Percentiles rank a stretch among this genome's conserved stretches.
Conservation (phyloP, 192 early-diverging fungal species). For the Obelidium mucronatum region DNA sequence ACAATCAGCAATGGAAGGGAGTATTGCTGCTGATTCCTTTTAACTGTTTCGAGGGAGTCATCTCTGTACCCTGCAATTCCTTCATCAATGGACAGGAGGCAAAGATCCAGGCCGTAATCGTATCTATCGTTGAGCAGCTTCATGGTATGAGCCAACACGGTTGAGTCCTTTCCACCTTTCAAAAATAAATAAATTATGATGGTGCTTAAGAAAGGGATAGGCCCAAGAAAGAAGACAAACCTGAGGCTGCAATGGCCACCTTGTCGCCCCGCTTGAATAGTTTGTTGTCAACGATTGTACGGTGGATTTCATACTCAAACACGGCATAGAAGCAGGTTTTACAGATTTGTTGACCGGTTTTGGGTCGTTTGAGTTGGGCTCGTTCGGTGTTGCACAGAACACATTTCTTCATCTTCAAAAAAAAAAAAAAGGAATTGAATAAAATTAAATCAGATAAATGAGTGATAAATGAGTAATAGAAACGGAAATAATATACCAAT, state of each 20-base stretch:
- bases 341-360: slow-evolving; percentile 90
- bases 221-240: slow-evolving; percentile 60
- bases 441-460: too few species aligned
- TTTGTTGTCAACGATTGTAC: slow-evolving; percentile 82
- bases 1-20: slow-evolving; percentile 91
- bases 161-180: slow-evolving; percentile 74
- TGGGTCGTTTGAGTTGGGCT: slow-evolving; percentile 92
- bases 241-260: slow-evolving; percentile 95
- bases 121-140: slow-evolving; percentile 92
- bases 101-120: slow-evolving; percentile 89
- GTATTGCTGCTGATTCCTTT: slow-evolving; percentile 94
- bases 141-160: slow-evolving; percentile 95
- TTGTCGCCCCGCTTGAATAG: slow-evolving; percentile 87
- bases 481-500: too few species aligned
- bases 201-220: background rate
- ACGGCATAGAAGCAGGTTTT: slow-evolving; percentile 89
- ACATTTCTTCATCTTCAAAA: slow-evolving; percentile 52
- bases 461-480: too few species aligned
- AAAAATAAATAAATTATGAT: background rate
- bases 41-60: slow-evolving; percentile 97
- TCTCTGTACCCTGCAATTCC: slow-evolving; percentile 98
- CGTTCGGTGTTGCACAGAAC: slow-evolving; percentile 70
- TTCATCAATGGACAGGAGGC: slow-evolving; percentile 95
- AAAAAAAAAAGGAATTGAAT: background rate
- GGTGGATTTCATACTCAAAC: slow-evolving; percentile 94